These are phyloP conservation scores for Ormosia emarginata DNA, from an alignment of 306 rosid species.

Conservation along the genomic window DNA sequence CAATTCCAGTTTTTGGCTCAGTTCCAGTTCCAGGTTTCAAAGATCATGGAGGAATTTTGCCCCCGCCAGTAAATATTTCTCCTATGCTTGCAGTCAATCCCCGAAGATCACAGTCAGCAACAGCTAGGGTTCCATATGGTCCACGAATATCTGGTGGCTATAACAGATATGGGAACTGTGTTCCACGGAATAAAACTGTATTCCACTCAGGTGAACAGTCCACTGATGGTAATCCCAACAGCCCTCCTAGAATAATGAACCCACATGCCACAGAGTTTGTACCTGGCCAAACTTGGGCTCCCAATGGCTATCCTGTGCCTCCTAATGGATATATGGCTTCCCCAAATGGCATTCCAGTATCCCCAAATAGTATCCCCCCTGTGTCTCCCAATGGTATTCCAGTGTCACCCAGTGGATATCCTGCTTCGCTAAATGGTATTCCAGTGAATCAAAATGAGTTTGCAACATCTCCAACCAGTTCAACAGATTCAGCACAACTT, in stretches of 20 bases:
- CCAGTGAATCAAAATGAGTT: conserved; percentile 51
- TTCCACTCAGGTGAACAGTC: conserved; percentile 53
- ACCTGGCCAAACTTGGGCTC: conserved; percentile 80
- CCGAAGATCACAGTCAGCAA: conserved; percentile 96
- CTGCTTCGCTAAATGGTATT: conserved; percentile 41
- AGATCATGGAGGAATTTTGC: conserved; percentile 90
- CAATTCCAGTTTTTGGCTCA: conserved; percentile 78
- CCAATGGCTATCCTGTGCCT: conserved; percentile 72
- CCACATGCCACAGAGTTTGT: conserved; percentile 96
- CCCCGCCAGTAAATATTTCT: conserved; percentile 86
- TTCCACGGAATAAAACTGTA: conserved; percentile 63
- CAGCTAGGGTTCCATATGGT: conserved; percentile 94
- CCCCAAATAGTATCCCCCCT: conserved; percentile 64
- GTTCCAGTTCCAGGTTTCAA: conserved; percentile 67
- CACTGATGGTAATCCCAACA: conserved; percentile 67
- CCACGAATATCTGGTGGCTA: conserved; percentile 90
- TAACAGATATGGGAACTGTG: conserved; percentile 75
- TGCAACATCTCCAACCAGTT: conserved; percentile 51
- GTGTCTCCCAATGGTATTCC: conserved; percentile 55
- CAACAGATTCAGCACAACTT: conserved; percentile 45
- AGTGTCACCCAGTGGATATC: conserved; percentile 55
- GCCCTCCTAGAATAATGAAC: conserved; percentile 83
- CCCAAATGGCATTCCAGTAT: conserved; percentile 49
- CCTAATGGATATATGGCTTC: conserved; percentile 61
- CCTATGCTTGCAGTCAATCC: conserved; percentile 80